Evolutionary conservation across 805 yeast species (phyloP).

Genomic region (Sugiyamaella mastotermitis): DNA sequence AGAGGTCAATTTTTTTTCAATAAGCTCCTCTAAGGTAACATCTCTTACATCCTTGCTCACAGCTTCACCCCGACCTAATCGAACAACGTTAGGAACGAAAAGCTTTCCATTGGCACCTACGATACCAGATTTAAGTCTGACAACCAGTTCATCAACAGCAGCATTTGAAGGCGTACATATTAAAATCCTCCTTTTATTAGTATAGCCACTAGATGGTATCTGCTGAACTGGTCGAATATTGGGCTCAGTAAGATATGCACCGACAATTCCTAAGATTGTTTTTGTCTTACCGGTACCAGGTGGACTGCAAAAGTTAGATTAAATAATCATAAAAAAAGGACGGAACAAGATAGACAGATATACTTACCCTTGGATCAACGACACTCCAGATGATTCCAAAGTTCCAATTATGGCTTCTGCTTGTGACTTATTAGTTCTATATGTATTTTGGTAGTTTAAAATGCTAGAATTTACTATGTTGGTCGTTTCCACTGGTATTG

Average conservation of each 20-base stretch:
- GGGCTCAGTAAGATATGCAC: constrained; percentile 44
- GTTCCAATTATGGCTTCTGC: constrained; percentile 83
- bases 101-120: constrained; percentile 34
- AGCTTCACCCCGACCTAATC: constrained; percentile 87
- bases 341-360: not conserved
- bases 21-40: constrained; percentile 77
- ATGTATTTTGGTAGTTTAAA: constrained; percentile 39
- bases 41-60: constrained; percentile 77
- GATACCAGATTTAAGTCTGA: constrained; percentile 75
- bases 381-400: constrained; percentile 63
- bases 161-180: constrained; percentile 99
- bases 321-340: constrained; percentile 1
- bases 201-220: too few relatives aligned
- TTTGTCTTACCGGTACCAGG: constrained; percentile 99
- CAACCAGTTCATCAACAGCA: constrained; percentile 91
- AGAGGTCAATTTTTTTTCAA: constrained; percentile 52
- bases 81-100: constrained; percentile 63
- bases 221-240: constrained; percentile 4
- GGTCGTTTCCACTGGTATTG: constrained; percentile 46
- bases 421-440: constrained; percentile 77
- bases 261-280: constrained; percentile 87
- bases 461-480: constrained; percentile 35
- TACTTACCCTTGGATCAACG: constrained; percentile 74
- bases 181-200: constrained; percentile 54
- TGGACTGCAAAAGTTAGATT: constrained; percentile 40